These are phyloP conservation scores for Mucuna pruriens DNA, from an alignment of 306 rosid species.

Conservation along the genomic window DNA sequence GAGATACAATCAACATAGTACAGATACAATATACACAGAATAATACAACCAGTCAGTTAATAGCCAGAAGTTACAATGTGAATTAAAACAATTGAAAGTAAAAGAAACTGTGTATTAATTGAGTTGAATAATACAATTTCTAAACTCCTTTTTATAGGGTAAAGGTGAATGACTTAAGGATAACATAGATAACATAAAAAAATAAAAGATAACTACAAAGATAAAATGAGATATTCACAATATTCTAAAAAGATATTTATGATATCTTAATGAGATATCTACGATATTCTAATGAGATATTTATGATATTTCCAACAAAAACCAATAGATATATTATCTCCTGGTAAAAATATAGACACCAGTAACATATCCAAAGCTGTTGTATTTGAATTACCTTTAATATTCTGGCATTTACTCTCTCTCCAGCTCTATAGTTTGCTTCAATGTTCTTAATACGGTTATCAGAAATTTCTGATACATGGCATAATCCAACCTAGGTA, in stretches of 20 bases:
- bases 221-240: too few relatives aligned
- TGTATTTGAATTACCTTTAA: slow-evolving; percentile 66
- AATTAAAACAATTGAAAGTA: neutral
- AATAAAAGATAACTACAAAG: too few relatives aligned
- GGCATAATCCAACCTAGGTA: slow-evolving; percentile 91
- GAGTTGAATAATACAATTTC: too few relatives aligned
- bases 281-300: too few relatives aligned
- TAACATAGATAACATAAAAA: too few relatives aligned
- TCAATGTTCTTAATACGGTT: slow-evolving; percentile 61
- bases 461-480: slow-evolving; percentile 82
- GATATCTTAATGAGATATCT: too few relatives aligned
- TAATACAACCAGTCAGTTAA: slow-evolving; percentile 1
- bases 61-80: neutral
- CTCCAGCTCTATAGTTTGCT: slow-evolving; percentile 70
- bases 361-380: slow-evolving; percentile 23
- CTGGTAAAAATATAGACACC: neutral
- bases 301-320: too few relatives aligned
- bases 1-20: neutral
- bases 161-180: too few relatives aligned
- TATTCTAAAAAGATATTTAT: too few relatives aligned
- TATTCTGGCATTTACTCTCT: slow-evolving; percentile 74
- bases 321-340: neutral
- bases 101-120: too few relatives aligned
- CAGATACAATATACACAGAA: neutral
- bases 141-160: too few relatives aligned